These are phyloP conservation scores for Penicillium sclerotiorum DNA, from an alignment of 2,329 filamentous ascomycete species.

Conservation along the genomic window DNA sequence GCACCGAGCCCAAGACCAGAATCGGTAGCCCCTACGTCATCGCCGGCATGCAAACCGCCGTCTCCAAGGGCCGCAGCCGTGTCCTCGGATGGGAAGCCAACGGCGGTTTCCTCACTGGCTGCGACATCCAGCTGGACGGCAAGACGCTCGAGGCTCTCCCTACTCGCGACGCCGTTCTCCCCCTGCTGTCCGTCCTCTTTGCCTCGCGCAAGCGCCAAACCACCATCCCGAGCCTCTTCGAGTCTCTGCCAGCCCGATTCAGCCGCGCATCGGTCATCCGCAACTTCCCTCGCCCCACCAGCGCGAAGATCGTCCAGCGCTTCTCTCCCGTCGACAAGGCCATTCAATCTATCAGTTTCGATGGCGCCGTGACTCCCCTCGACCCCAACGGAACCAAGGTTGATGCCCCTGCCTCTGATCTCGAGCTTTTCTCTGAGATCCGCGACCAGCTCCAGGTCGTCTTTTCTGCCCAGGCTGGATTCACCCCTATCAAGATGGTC, in stretches of 20 bases:
- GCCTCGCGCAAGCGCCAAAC: constrained; percentile 28
- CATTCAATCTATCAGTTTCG: background rate
- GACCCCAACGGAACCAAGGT: background rate
- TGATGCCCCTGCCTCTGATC: background rate
- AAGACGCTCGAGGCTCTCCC: constrained; percentile 33
- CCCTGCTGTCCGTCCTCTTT: constrained; percentile 33
- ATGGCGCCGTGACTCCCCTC: background rate
- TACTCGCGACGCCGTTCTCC: constrained; percentile 35
- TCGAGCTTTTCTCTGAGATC: constrained; percentile 21
- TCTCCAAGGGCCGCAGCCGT: constrained; percentile 27
- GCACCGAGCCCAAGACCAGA: constrained; percentile 35
- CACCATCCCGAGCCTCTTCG: constrained; percentile 31
- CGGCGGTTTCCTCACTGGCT: constrained; percentile 37
- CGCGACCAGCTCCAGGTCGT: constrained; percentile 29
- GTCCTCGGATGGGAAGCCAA: constrained; percentile 40
- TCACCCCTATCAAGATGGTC: constrained; percentile 26
- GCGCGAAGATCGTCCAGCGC: constrained; percentile 32
- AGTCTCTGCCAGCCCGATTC: constrained; percentile 30
- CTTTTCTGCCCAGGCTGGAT: constrained; percentile 31
- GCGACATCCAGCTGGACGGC: constrained; percentile 31
- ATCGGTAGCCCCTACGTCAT: constrained; percentile 40
- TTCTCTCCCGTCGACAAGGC: constrained; percentile 24
- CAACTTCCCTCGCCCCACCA: constrained; percentile 35
- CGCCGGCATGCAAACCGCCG: constrained; percentile 35
- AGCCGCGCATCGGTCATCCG: constrained; percentile 35